phyloP scores from a whole-genome alignment of 345 rosid species.

The Gossypium bickii region DNA sequence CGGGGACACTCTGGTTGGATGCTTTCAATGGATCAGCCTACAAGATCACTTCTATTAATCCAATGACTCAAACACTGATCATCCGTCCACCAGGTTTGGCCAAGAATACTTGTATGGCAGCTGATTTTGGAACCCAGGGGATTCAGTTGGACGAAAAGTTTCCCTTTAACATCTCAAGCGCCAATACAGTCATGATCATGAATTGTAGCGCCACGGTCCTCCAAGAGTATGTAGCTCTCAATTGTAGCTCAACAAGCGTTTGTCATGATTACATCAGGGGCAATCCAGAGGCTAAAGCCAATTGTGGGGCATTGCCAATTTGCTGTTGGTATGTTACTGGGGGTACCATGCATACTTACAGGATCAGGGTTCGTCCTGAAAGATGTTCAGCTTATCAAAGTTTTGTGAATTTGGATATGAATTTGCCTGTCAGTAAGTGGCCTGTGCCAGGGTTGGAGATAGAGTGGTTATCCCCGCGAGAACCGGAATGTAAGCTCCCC shows the following conservation, averaged over 20 bases:
- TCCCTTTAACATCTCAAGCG: constrained; percentile 35
- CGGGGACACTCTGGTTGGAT: constrained; percentile 36
- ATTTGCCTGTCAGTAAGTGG: constrained; percentile 14
- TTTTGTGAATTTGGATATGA: constrained; percentile 15
- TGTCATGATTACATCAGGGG: constrained; percentile 25
- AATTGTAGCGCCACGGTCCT: constrained; percentile 20
- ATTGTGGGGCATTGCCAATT: neutral
- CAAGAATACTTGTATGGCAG: constrained; percentile 22
- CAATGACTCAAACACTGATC: constrained; percentile 20
- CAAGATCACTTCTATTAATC: constrained; percentile 25
- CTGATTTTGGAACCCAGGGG: constrained; percentile 19
- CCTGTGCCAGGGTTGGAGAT: constrained; percentile 19
- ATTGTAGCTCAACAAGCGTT: constrained; percentile 24
- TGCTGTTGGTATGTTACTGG: constrained; percentile 18
- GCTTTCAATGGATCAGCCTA: constrained; percentile 35
- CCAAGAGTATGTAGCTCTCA: constrained; percentile 7
- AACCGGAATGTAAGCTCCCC: neutral
- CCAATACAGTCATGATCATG: constrained; percentile 26
- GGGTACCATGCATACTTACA: neutral
- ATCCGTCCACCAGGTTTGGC: constrained; percentile 24
- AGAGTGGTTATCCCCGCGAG: constrained; percentile 7
- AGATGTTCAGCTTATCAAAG: constrained; percentile 18
- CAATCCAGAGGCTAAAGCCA: neutral
- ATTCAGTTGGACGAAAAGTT: constrained; percentile 20
- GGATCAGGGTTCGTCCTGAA: constrained; percentile 12